A percentile compares a stretch with the other conserved stretches of the same genome.
Evolutionary conservation across 2,329 filamentous ascomycete genomes (phyloP).

Genomic region (Sclerotinia nivalis): DNA sequence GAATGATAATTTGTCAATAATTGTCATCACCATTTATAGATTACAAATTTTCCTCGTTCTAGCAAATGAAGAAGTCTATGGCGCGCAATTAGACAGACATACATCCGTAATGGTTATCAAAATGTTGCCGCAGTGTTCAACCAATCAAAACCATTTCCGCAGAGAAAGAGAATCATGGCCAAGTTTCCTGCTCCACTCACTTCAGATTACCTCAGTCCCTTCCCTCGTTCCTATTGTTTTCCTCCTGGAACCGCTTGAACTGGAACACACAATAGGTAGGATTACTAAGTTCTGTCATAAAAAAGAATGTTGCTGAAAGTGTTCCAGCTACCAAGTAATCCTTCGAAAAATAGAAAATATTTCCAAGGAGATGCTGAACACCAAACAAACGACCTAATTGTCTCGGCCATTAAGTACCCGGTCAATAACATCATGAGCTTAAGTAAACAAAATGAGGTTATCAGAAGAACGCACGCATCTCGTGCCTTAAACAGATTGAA

Average conservation of each 20-base stretch:
- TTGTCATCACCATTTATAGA: neutral
- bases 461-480: neutral
- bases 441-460: neutral
- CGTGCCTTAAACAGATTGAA: neutral
- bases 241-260: neutral
- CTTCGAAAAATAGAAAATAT: neutral
- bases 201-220: neutral
- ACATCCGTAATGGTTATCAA: no score
- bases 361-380: neutral
- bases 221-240: neutral
- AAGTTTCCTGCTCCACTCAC: neutral
- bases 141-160: constrained; percentile 3
- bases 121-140: neutral
- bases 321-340: constrained; percentile 6
- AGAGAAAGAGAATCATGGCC: neutral
- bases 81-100: neutral
- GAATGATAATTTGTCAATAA: neutral
- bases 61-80: neutral
- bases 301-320: neutral
- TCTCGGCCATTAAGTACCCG: no score
- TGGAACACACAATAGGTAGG: neutral
- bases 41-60: neutral
- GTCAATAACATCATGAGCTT: no score
- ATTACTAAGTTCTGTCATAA: neutral
- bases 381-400: neutral